phyloP scores from a whole-genome alignment of 148 eudicot genomes.

The Chenopodium formosanum region DNA sequence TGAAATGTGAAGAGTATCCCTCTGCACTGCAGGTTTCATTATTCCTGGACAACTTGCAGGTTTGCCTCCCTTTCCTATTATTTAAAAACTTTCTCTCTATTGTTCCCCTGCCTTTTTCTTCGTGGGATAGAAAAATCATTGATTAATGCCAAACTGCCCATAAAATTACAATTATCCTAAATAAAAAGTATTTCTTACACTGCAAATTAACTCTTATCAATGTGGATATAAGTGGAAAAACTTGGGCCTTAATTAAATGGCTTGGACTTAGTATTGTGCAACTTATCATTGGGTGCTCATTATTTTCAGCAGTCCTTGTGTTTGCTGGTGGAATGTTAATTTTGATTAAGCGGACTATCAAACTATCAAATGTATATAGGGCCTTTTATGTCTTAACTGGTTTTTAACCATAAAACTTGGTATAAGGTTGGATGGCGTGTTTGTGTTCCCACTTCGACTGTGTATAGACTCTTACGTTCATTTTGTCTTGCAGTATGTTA shows the following conservation, averaged over 20 bases:
- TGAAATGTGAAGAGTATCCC: conserved; percentile 70
- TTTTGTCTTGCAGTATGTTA: conserved; percentile 64
- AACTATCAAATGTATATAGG: neutral
- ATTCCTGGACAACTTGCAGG: conserved; percentile 72
- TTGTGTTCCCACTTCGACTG: neutral
- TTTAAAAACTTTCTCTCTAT: neutral
- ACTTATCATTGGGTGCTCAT: no score
- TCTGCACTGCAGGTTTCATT: conserved; percentile 89
- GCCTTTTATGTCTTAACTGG: neutral
- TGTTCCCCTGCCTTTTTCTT: neutral
- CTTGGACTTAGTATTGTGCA: neutral
- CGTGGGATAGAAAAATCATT: no score
- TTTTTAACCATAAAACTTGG: neutral
- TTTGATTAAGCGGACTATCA: neutral
- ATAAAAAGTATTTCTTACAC: neutral
- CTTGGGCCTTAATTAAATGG: neutral
- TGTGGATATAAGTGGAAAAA: neutral
- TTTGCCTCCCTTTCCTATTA: conserved; percentile 22
- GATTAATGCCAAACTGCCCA: neutral
- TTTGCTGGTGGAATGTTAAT: neutral
- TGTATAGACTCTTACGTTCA: neutral
- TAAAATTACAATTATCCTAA: neutral
- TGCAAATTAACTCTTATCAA: neutral
- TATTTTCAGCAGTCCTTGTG: neutral
- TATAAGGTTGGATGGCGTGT: neutral